Evolutionary conservation across 257 asterid genomes (phyloP).

Genomic region (Fraxinus quadrangulata): DNA sequence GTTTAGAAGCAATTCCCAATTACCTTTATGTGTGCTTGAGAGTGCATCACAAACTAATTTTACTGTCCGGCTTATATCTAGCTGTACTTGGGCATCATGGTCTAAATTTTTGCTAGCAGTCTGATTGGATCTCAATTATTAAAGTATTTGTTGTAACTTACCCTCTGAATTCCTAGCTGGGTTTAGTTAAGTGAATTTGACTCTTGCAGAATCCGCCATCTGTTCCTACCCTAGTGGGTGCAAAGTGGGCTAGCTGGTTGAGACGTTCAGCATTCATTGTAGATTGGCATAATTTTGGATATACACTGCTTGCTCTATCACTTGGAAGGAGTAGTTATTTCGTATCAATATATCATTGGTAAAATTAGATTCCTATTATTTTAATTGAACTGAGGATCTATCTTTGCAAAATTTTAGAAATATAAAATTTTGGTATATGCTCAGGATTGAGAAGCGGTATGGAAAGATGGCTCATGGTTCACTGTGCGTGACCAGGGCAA

Average conservation of each 20-base stretch:
- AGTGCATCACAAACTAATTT: neutral
- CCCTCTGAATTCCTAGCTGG: constrained; percentile 11
- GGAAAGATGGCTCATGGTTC: constrained; percentile 93
- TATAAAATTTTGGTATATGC: constrained; percentile 30
- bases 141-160: constrained; percentile 1
- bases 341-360: constrained; percentile 79
- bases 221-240: constrained; percentile 93
- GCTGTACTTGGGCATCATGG: constrained; percentile 4
- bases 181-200: constrained; percentile 17
- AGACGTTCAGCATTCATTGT: constrained; percentile 69
- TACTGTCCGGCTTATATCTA: constrained; percentile 2
- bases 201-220: constrained; percentile 93
- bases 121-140: neutral
- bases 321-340: constrained; percentile 78
- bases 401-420: constrained; percentile 21
- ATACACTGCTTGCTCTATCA: constrained; percentile 81
- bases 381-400: constrained; percentile 15
- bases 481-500: constrained; percentile 89
- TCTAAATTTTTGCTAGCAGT: neutral
- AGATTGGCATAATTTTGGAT: constrained; percentile 98
- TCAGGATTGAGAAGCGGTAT: constrained; percentile 85
- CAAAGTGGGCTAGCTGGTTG: constrained; percentile 87
- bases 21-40: neutral
- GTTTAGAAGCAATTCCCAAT: neutral
- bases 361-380: constrained; percentile 27